Base-by-base conservation (phyloP, 1,284 basidiomycete species). In the Trichosporon inkin region DNA sequence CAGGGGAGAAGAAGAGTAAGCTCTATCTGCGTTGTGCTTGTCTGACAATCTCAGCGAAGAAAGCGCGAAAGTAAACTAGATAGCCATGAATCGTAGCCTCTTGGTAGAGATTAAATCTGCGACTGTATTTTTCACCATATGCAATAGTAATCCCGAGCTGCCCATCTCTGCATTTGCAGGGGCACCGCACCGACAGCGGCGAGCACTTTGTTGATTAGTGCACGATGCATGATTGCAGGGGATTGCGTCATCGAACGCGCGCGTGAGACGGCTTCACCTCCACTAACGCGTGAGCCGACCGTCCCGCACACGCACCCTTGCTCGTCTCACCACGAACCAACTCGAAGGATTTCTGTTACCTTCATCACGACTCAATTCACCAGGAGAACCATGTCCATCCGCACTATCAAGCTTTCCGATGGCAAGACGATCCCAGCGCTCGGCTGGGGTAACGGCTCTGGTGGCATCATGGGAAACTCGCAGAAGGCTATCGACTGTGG, bases 381-480 rank as follows among this genome's bases (percentile, higher is more conserved):
- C 6, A 19, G 6, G 10, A n/a, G 5, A 36, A 47, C 19, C 5
- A 36, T 36, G 37, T 17, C 34, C 17, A 13, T 32, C 22, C 67
- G 68, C 62, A 70, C 64, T 7, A 66, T 74, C 63, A 60, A 55
- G 20, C 66, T 75, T 28, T 62, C 60, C 20, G 71, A 75, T 55
- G 72, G 71, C 51, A 74, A 69, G 58, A 10, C 19, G 13, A 70
- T 75, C 54, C 74, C 72, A 24, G 67, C 69, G n/a, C 38, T 74
- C 36, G 71, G 63, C 0, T 74, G 72, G 72, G 73, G 69, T 3
- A 66, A 62, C 53, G 72, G 71, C n/a, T 61, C 67, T 13, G 65
- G 65, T 36, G 69, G 68, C n/a, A 38, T 66, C 34, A 17, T 55
- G 20, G 55, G 51, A 19, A 54, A 58, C 34, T 64, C 62, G 37